A percentile compares a stretch with the other conserved stretches of the same genome.
These are phyloP conservation scores for Linnemannia hyalina DNA, from an alignment of 192 early-diverging fungal genomes.

Conservation along the genomic window DNA sequence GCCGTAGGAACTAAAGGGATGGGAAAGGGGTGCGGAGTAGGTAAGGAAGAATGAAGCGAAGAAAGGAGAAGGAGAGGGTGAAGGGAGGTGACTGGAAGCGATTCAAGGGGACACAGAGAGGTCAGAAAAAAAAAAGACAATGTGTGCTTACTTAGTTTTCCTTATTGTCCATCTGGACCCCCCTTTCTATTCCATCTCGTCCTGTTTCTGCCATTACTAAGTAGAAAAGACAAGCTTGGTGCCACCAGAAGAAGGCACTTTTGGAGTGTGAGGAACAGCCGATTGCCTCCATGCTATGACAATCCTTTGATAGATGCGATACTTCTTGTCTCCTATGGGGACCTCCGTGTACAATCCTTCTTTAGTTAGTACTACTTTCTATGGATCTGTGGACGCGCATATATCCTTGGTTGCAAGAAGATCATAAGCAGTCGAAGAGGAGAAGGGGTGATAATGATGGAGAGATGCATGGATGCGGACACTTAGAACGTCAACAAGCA, in stretches of 20 bases:
- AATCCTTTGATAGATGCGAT: too few species aligned
- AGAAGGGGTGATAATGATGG: neutral
- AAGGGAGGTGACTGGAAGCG: neutral
- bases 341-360: too few species aligned
- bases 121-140: neutral
- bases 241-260: too few species aligned
- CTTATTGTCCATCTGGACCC: neutral
- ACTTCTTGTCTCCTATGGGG: too few species aligned
- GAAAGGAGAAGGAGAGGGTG: neutral
- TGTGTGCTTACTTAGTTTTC: neutral
- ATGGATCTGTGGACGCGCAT: neutral
- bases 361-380: too few species aligned
- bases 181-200: neutral
- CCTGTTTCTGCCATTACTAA: too few species aligned
- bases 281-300: too few species aligned
- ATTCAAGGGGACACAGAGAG: neutral
- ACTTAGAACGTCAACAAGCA: neutral
- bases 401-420: too few species aligned
- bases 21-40: neutral
- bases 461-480: neutral
- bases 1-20: neutral
- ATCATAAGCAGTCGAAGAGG: neutral
- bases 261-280: too few species aligned
- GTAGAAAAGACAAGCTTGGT: too few species aligned
- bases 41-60: neutral